A percentile compares a stretch with the other conserved stretches of the same genome.
Conservation (phyloP, 2,329 filamentous ascomycete species). For the Chaetomiaceae sp. region DNA sequence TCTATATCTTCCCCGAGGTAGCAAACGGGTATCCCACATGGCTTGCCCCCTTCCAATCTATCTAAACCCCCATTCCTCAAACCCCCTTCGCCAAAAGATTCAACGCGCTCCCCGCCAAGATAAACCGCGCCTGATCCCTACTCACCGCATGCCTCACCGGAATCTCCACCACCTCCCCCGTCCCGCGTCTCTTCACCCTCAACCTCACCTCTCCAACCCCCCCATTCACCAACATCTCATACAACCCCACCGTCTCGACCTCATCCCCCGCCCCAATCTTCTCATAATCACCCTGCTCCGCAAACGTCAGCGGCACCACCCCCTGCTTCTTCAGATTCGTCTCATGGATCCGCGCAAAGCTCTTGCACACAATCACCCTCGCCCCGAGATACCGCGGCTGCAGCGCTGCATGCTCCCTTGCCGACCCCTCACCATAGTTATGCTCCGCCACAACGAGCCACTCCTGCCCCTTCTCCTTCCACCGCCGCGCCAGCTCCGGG, state of each 20-base stretch:
- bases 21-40: not conserved
- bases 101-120: conserved; percentile 87
- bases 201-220: conserved; percentile 74
- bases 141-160: conserved; percentile 83
- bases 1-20: too few relatives aligned
- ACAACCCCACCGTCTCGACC: conserved; percentile 74
- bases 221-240: conserved; percentile 70
- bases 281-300: conserved; percentile 81
- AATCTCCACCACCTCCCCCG: conserved; percentile 61
- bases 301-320: conserved; percentile 89
- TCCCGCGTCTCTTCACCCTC: conserved; percentile 52
- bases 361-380: conserved; percentile 72
- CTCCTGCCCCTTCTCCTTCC: conserved; percentile 67
- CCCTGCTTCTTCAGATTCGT: conserved; percentile 96
- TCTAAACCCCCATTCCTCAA: not conserved
- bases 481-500: conserved; percentile 77
- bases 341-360: conserved; percentile 86
- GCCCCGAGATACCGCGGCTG: conserved; percentile 80
- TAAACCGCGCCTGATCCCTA: conserved; percentile 84
- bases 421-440: conserved; percentile 90
- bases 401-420: conserved; percentile 80
- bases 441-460: conserved; percentile 97
- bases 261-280: conserved; percentile 74
- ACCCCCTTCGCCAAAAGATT: conserved; percentile 70
- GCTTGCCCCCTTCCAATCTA: not conserved